Conservation (phyloP, 163 green algal species). For the Scenedesmus sp. region DNA sequence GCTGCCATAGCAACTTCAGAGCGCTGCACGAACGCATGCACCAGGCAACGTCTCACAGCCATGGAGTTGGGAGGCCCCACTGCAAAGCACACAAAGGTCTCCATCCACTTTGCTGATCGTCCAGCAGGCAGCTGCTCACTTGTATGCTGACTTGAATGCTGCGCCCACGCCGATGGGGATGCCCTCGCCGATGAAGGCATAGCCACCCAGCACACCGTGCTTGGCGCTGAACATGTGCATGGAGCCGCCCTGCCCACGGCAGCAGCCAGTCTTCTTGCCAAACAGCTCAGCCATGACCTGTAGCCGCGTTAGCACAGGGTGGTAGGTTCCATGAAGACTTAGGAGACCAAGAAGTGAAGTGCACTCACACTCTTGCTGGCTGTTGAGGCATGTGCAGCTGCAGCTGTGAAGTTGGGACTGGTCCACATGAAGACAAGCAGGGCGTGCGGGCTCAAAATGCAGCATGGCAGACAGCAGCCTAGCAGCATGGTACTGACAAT, state of each 20-base stretch:
- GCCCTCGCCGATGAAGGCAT: slow-evolving; percentile 89
- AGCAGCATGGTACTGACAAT: not conserved
- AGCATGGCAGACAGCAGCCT: no score
- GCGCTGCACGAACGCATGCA: no score
- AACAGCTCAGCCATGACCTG: slow-evolving; percentile 99
- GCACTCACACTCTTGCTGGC: not conserved
- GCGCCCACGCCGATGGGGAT: slow-evolving; percentile 97
- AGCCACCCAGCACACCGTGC: slow-evolving; percentile 82
- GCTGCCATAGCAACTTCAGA: no score
- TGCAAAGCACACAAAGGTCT: no score
- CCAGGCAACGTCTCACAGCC: no score
- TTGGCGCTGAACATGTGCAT: slow-evolving; percentile 99
- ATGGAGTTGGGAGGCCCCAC: no score
- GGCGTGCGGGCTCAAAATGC: not conserved
- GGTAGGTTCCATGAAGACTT: not conserved
- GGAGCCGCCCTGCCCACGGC: slow-evolving; percentile 92
- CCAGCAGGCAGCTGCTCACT: slow-evolving; percentile 16
- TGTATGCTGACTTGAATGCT: slow-evolving; percentile 94
- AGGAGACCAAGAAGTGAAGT: not conserved
- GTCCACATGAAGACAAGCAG: not conserved
- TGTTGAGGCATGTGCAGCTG: not conserved
- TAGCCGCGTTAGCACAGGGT: not conserved
- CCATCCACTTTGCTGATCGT: not conserved
- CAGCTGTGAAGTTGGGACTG: not conserved
- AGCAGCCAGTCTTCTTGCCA: slow-evolving; percentile 98